Conservation (phyloP, 2,329 filamentous ascomycete genomes). For the Cercospora zeina region DNA sequence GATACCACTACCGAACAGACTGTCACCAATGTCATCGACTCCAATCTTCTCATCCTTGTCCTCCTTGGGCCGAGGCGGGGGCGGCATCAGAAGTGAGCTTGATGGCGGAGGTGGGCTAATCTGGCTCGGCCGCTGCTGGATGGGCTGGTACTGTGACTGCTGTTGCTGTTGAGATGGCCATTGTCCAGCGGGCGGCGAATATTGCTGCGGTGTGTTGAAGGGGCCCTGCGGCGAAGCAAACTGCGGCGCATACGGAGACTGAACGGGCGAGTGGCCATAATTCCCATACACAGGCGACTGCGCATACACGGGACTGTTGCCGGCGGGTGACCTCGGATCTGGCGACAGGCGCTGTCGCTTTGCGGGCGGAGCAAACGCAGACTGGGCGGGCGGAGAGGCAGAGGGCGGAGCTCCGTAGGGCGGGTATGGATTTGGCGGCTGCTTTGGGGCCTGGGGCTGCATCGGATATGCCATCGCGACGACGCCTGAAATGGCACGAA, state of each 20-base stretch:
- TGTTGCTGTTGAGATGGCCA: conserved; percentile 20
- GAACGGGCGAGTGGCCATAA: conserved; percentile 40
- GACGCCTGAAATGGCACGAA: neutral
- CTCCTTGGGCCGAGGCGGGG: conserved; percentile 60
- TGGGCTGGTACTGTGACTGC: conserved; percentile 28
- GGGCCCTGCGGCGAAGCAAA: conserved; percentile 36
- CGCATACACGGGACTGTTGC: conserved; percentile 48
- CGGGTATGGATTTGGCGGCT: conserved; percentile 34
- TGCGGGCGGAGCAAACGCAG: conserved; percentile 60
- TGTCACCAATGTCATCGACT: conserved; percentile 77
- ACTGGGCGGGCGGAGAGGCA: conserved; percentile 39
- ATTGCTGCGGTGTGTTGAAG: conserved; percentile 40
- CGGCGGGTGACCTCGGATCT: conserved; percentile 64
- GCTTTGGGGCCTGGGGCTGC: conserved; percentile 38
- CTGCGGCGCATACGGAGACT: conserved; percentile 35
- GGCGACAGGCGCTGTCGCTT: conserved; percentile 74
- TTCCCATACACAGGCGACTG: conserved; percentile 37
- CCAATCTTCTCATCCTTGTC: conserved; percentile 60
- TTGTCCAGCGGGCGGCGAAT: conserved; percentile 27
- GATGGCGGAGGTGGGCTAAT: conserved; percentile 31
- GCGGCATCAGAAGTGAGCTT: conserved; percentile 54
- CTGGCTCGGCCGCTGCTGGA: conserved; percentile 28
- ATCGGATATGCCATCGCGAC: conserved; percentile 35
- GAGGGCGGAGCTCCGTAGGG: conserved; percentile 52
- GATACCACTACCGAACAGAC: conserved; percentile 79